phyloP scores from a whole-genome alignment of 73 alveolate species.

The Paramecium primaurelia region DNA sequence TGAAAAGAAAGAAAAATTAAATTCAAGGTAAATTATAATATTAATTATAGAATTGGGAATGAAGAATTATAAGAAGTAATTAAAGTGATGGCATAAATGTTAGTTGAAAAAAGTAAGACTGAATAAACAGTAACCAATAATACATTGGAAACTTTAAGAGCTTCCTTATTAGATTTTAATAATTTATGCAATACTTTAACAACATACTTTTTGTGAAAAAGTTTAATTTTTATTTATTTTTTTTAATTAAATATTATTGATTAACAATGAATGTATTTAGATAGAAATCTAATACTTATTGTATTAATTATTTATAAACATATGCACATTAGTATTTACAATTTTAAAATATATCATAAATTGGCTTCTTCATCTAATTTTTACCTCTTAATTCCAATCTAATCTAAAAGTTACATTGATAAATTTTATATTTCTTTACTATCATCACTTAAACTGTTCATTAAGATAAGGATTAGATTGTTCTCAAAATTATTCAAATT shows the following conservation, averaged over 20 bases:
- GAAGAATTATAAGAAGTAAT: constrained; percentile 36
- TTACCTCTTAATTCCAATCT: constrained; percentile 70
- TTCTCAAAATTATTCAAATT: constrained; percentile 73
- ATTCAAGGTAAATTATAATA: not conserved
- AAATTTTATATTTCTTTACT: constrained; percentile 66
- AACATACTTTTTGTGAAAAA: constrained; percentile 18
- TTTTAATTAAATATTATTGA: not conserved
- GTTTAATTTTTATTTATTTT: not conserved
- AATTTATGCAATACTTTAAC: constrained; percentile 20
- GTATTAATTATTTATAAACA: not conserved
- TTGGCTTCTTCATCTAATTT: constrained; percentile 62
- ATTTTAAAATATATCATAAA: not conserved
- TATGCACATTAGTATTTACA: not conserved
- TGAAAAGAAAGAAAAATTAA: not conserved
- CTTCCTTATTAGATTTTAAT: not conserved
- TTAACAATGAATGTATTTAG: not conserved
- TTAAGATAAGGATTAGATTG: constrained; percentile 60
- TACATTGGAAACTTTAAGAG: not conserved
- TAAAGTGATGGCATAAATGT: constrained; percentile 22
- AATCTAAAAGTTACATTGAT: constrained; percentile 67
- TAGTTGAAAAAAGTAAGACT: constrained; percentile 14
- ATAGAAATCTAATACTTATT: not conserved
- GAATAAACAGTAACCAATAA: not conserved
- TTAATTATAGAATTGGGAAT: not conserved
- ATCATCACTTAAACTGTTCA: constrained; percentile 81